Conservation (phyloP, 176 grass and related monocot genomes). For the Calamus simplicifolius region DNA sequence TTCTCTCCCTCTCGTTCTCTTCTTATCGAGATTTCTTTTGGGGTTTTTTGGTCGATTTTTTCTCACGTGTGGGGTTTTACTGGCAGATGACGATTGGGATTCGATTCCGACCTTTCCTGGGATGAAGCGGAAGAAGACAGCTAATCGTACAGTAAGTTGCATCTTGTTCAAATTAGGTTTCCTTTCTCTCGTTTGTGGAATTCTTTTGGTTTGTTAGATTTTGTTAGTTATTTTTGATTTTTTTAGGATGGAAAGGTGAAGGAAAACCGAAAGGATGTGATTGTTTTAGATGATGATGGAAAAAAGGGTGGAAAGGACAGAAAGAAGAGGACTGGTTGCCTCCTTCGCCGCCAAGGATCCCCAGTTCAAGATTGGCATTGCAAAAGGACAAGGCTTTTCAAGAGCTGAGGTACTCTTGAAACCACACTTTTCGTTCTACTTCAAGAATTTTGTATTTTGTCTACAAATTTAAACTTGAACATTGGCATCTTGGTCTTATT, state of each 20-base stretch:
- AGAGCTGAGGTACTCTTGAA: constrained; percentile 44
- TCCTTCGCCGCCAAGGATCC: constrained; percentile 41
- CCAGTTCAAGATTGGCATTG: not conserved
- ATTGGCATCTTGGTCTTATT: too few species aligned
- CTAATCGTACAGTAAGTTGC: constrained; percentile 2
- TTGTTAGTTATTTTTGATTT: not conserved
- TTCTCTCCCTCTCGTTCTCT: not conserved
- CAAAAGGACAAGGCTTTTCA: constrained; percentile 30
- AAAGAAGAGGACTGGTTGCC: constrained; percentile 68
- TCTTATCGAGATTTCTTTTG: too few species aligned
- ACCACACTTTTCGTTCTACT: not conserved
- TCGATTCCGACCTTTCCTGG: constrained; percentile 47
- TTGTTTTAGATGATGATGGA: constrained; percentile 19
- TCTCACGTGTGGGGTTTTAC: constrained; percentile 8
- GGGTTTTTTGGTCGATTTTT: too few species aligned
- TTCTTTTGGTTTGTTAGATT: not conserved
- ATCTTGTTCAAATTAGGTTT: not conserved
- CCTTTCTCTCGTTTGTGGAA: not conserved
- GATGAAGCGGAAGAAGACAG: constrained; percentile 41
- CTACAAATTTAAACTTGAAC: not conserved
- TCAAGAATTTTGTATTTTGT: not conserved
- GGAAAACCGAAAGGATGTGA: constrained; percentile 3
- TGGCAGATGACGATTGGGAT: constrained; percentile 59
- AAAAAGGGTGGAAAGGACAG: constrained; percentile 1
- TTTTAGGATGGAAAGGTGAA: constrained; percentile 15